A percentile compares a stretch with the other conserved stretches of the same genome.
phyloP scores from a whole-genome alignment of 164 flowering plant genomes.

The Magnolia changhungtana region DNA sequence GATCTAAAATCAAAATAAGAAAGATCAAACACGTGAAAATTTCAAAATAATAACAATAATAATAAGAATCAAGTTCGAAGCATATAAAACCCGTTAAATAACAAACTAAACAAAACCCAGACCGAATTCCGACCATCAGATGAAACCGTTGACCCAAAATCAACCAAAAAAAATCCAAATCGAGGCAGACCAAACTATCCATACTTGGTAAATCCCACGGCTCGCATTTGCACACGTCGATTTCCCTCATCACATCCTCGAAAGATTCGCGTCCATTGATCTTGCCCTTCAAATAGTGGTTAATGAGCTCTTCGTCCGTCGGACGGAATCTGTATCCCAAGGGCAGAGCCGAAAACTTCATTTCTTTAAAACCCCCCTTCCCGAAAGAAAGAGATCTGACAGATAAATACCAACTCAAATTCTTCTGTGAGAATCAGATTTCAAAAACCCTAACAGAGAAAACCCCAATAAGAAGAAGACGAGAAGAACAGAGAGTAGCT shows the following conservation, averaged over 20 bases:
- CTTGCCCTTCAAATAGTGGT: constrained; percentile 43
- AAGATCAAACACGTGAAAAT: no score
- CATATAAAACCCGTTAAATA: neutral
- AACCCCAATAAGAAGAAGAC: neutral
- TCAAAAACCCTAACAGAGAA: neutral
- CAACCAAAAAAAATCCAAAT: neutral
- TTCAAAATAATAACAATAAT: no score
- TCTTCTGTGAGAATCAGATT: neutral
- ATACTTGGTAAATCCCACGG: constrained; percentile 86
- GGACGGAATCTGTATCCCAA: constrained; percentile 66
- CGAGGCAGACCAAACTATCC: neutral
- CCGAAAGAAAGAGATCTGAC: neutral
- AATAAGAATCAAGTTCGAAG: neutral
- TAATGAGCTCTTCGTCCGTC: constrained; percentile 58
- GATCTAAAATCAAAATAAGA: no score
- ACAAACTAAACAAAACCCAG: neutral
- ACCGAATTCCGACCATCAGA: neutral
- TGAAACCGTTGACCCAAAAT: neutral
- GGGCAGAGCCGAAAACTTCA: constrained; percentile 35
- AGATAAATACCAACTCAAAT: neutral
- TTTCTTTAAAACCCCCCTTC: neutral
- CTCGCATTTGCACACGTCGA: constrained; percentile 69
- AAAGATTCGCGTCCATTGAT: constrained; percentile 39
- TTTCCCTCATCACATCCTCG: constrained; percentile 46
- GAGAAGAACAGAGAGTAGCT: no score